phyloP scores from a whole-genome alignment of 495 filamentous ascomycete species.

The Penicillium daleae region DNA sequence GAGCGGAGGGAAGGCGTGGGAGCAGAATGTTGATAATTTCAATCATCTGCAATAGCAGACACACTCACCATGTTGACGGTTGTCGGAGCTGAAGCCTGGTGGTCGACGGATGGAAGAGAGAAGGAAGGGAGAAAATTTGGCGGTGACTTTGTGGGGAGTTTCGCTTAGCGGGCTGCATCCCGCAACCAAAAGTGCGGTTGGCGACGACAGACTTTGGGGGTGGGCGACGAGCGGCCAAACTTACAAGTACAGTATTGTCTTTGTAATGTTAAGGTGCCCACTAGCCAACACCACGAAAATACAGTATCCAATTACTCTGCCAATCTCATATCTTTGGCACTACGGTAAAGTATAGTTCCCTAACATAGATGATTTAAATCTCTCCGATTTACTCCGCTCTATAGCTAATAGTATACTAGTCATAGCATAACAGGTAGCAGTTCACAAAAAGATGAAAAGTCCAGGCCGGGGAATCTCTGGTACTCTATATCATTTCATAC shows the following conservation, averaged over 20 bases:
- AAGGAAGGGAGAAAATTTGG: constrained; percentile 35
- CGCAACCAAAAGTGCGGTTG: constrained; percentile 42
- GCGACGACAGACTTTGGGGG: constrained; percentile 25
- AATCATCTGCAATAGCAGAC: constrained; percentile 29
- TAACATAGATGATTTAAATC: too few species aligned
- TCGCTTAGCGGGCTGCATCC: constrained; percentile 56
- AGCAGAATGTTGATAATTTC: constrained; percentile 22
- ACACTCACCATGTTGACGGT: constrained; percentile 57
- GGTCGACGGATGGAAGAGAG: constrained; percentile 30
- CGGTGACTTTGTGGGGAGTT: constrained; percentile 47
- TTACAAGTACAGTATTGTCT: constrained; percentile 2
- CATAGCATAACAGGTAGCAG: not conserved
- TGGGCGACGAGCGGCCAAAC: not conserved
- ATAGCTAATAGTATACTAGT: not conserved
- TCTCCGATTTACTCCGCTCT: not conserved
- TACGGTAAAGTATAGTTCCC: too few species aligned
- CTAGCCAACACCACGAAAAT: not conserved
- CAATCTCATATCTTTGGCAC: not conserved
- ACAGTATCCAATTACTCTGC: not conserved
- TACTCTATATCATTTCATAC: not conserved
- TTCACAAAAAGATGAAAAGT: not conserved
- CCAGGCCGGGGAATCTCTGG: not conserved
- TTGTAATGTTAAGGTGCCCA: not conserved
- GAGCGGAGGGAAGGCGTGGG: constrained; percentile 21
- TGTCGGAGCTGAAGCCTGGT: constrained; percentile 41